Base-by-base conservation (phyloP, 2,329 filamentous ascomycete genomes). In the Stylonectria norvegica region DNA sequence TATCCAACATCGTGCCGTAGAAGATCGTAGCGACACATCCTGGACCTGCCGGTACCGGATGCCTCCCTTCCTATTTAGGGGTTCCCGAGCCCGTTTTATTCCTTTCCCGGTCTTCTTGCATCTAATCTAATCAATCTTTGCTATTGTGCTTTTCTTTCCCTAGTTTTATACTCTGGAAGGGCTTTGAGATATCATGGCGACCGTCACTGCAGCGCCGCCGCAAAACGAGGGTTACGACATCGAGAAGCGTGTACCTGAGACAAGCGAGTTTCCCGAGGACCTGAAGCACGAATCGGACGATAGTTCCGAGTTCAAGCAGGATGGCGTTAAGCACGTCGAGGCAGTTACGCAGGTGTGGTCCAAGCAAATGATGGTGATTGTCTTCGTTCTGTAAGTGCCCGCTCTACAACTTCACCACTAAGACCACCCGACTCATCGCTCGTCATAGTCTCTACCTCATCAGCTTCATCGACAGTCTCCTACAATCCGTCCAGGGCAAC, bases 401-500 rank as follows among this genome's bases (percentile, higher is more conserved):
- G 19, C n/a, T 11, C n/a, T 5, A 16, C 12, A 5, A 8, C 20
- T 9, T 11, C 17, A 18, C 10, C 19, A 19, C 29, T 44, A 23
- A 45, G 40, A 6, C 5, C 20, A 16, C 18, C 34, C 11, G 30
- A 17, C 14, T n/a, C 8, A n/a, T 36, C 16, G 28, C 6, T 30
- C 11, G 11, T 9, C 31, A 25, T 34, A 70, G 67, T 16, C 56
- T 70, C 18, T 70, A 63, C 49, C 52, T 70, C 18, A 62, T 69
- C 34, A 54, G 55, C 20, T 68, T 70, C 39, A 55, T 64, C 42
- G 64, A 67, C 40, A 53, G 55, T 16, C 55, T 70, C 20, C 49
- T 68, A 12, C 49, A 58, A 10, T 57, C 59, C 20, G 57, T 69
- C 39, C 60, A 69, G 34, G 52, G 69, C 36, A 74, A 77, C 22